Percentiles rank a stretch among this genome's conserved stretches.
phyloP scores from a whole-genome alignment of 1,139 yeast species.

The Yamadazyma aaseri region DNA sequence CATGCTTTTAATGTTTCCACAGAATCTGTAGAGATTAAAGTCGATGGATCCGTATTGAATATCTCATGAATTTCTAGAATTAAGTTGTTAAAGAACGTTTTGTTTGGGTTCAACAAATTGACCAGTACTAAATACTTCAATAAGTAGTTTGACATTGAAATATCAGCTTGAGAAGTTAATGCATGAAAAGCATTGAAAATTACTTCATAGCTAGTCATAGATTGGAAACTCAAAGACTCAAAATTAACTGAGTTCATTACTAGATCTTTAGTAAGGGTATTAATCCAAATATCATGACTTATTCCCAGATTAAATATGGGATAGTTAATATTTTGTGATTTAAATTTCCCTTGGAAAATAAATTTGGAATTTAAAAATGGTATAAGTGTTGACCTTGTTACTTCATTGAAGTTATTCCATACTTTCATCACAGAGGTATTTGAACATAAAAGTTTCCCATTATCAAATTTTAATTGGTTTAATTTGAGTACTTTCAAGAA shows the following conservation, averaged over 20 bases:
- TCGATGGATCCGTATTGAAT: constrained; percentile 41
- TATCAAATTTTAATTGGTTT: constrained; percentile 19
- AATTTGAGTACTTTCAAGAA: constrained; percentile 66
- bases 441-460: constrained; percentile 23
- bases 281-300: constrained; percentile 62
- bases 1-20: constrained; percentile 60
- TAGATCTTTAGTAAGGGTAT: constrained; percentile 63
- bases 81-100: constrained; percentile 44
- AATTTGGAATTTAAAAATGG: constrained; percentile 79
- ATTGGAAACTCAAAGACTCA: constrained; percentile 1
- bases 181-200: constrained; percentile 65
- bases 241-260: constrained; percentile 30
- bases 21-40: constrained; percentile 45
- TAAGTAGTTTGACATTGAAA: constrained; percentile 66
- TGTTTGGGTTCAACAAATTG: constrained; percentile 55
- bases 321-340: constrained; percentile 30
- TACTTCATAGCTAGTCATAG: constrained; percentile 18
- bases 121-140: constrained; percentile 77
- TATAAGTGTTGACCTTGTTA: constrained; percentile 69
- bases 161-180: constrained; percentile 70
- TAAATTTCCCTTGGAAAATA: constrained; percentile 42
- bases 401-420: constrained; percentile 67
- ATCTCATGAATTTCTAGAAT: constrained; percentile 58
- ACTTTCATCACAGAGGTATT: constrained; percentile 28
- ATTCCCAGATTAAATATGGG: constrained; percentile 38